These are phyloP conservation scores for Rhododendron mucronatum DNA, from an alignment of 148 eudicot genomes.

Conservation along the genomic window DNA sequence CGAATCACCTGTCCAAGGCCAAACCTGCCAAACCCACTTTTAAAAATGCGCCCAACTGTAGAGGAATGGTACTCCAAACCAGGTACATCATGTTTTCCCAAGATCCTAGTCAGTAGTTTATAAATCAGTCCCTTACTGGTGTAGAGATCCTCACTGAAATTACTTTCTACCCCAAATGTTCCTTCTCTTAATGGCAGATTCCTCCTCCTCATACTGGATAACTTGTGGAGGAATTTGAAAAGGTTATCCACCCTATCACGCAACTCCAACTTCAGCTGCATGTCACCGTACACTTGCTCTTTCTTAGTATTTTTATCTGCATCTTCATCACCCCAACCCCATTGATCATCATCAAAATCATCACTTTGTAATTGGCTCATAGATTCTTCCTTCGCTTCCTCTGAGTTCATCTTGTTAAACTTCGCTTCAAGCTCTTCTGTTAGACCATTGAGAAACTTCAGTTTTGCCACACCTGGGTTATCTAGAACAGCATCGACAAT, in stretches of 20 bases:
- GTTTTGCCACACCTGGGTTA: conserved; percentile 56
- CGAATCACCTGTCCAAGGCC: conserved; percentile 88
- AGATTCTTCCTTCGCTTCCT: conserved; percentile 40
- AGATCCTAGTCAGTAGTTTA: conserved; percentile 54
- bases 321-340: conserved; percentile 98
- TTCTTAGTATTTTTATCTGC: conserved; percentile 43
- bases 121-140: conserved; percentile 69
- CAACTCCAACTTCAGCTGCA: conserved; percentile 89
- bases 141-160: conserved; percentile 46
- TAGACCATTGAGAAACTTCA: conserved; percentile 69
- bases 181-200: conserved; percentile 48
- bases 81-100: conserved; percentile 65
- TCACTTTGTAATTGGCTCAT: conserved; percentile 30
- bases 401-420: conserved; percentile 39
- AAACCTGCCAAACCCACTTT: conserved; percentile 93
- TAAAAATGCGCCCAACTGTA: conserved; percentile 88
- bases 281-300: conserved; percentile 63
- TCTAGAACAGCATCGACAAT: conserved; percentile 85
- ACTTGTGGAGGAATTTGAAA: conserved; percentile 77
- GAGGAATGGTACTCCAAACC: conserved; percentile 97
- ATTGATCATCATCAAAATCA: conserved; percentile 83
- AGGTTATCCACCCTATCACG: conserved; percentile 90
- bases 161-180: conserved; percentile 37
- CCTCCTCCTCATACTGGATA: conserved; percentile 53
- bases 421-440: conserved; percentile 56